phyloP scores from a whole-genome alignment of 192 early-diverging fungal species.

The Podila horticola region DNA sequence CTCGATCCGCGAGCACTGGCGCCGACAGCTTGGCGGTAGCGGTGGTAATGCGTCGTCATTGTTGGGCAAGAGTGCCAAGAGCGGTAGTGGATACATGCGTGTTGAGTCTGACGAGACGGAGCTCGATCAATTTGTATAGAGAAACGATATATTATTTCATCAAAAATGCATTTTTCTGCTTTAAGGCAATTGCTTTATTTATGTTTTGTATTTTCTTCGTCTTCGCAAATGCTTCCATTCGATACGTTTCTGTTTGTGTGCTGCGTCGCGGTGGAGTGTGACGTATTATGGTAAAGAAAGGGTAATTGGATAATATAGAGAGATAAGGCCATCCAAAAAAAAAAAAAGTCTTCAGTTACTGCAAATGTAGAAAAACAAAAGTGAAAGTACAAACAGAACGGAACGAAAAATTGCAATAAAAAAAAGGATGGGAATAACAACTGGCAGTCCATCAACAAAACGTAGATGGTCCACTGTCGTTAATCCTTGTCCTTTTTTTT shows the following conservation, averaged over 20 bases:
- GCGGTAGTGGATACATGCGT: constrained; percentile 5
- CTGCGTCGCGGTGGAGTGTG: too few species aligned
- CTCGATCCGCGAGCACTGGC: constrained; percentile 13
- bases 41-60: not conserved
- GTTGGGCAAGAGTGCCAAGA: not conserved
- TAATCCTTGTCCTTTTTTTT: not conserved
- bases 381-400: not conserved
- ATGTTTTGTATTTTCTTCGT: too few species aligned
- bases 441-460: not conserved
- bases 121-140: constrained; percentile 17
- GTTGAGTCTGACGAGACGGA: not conserved
- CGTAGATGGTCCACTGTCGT: not conserved
- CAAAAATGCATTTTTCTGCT: too few species aligned
- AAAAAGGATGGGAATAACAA: not conserved
- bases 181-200: too few species aligned
- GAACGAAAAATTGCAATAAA: not conserved
- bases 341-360: too few species aligned
- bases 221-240: too few species aligned
- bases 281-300: too few species aligned
- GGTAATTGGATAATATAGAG: too few species aligned
- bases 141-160: too few species aligned
- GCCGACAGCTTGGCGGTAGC: constrained; percentile 2
- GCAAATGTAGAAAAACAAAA: not conserved
- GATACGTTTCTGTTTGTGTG: too few species aligned
- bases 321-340: too few species aligned